These are phyloP conservation scores for Arxiozyma telluris DNA, from an alignment of 1,139 yeast genomes.

Conservation along the genomic window DNA sequence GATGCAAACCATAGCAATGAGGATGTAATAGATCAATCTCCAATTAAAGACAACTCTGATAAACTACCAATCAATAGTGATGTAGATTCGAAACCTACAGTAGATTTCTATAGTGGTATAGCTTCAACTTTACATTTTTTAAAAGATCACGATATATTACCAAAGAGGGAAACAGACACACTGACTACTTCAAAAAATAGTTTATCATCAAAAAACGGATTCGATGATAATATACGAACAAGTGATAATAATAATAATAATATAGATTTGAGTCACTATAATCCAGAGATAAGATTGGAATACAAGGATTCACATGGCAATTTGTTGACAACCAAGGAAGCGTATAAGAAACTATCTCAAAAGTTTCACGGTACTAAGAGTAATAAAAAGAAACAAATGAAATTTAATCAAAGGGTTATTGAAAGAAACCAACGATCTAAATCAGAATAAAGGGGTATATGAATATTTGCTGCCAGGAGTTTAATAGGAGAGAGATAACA, in stretches of 20 bases:
- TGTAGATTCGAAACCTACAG: not conserved
- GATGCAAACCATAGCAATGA: not conserved
- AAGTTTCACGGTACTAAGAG: conserved; percentile 70
- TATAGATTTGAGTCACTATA: conserved; percentile 37
- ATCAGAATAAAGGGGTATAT: not conserved
- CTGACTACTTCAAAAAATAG: not conserved
- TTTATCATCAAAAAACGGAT: not conserved
- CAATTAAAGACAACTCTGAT: not conserved
- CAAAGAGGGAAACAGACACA: conserved; percentile 10
- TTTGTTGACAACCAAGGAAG: conserved; percentile 58
- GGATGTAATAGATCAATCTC: not conserved
- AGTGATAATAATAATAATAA: not conserved
- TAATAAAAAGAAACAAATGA: conserved; percentile 35
- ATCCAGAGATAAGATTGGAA: conserved; percentile 55
- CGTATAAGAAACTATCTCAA: conserved; percentile 77
- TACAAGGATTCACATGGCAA: conserved; percentile 71
- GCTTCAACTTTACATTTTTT: conserved; percentile 52
- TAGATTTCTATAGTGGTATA: conserved; percentile 41
- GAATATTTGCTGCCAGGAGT: not conserved
- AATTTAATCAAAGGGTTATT: conserved; percentile 33
- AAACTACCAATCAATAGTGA: too few relatives aligned
- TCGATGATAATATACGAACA: not conserved
- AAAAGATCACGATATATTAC: conserved; percentile 38
- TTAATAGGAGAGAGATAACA: not conserved
- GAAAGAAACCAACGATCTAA: conserved; percentile 30